Conservation (phyloP, 805 yeast genomes). For the Metschnikowia peoriensis region DNA sequence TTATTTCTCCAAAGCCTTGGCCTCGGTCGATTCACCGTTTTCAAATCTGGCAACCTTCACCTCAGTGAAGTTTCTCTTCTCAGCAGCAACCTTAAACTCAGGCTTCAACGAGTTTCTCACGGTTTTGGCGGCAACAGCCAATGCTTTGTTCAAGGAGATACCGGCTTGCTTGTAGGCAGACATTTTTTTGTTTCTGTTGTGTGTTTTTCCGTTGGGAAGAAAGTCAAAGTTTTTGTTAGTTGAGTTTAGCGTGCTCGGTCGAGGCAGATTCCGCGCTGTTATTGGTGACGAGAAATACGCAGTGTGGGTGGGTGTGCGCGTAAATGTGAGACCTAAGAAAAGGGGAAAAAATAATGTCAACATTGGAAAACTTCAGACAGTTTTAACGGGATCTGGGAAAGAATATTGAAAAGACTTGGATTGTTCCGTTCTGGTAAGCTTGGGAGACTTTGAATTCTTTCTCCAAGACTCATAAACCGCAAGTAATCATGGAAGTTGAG, state of each 20-base stretch:
- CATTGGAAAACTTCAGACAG: no score
- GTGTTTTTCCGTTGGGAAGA: no score
- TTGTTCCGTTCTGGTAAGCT: no score
- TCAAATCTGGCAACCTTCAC: slow-evolving; percentile 68
- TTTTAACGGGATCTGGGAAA: no score
- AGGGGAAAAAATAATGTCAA: no score
- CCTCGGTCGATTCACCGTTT: slow-evolving; percentile 56
- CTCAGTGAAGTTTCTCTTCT: slow-evolving; percentile 72
- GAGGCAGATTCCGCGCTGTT: slow-evolving; percentile 14
- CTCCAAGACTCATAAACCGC: no score
- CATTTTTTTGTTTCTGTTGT: slow-evolving; percentile 30
- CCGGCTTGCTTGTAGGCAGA: slow-evolving; percentile 52
- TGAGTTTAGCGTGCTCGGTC: slow-evolving; percentile 6
- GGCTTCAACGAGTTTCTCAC: slow-evolving; percentile 86
- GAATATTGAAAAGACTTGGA: no score
- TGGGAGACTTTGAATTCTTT: no score
- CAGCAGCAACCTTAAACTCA: slow-evolving; percentile 71
- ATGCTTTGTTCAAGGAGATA: slow-evolving; percentile 73
- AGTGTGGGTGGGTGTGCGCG: background rate
- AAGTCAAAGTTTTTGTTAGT: background rate
- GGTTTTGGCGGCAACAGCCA: slow-evolving; percentile 86
- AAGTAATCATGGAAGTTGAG: no score
- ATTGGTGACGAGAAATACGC: slow-evolving; percentile 21
- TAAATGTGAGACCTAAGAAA: slow-evolving; percentile 3
- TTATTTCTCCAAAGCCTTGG: slow-evolving; percentile 37